Evolutionary conservation across 148 eudicot genomes (phyloP).

Genomic region (Pharnaceum exiguum): DNA sequence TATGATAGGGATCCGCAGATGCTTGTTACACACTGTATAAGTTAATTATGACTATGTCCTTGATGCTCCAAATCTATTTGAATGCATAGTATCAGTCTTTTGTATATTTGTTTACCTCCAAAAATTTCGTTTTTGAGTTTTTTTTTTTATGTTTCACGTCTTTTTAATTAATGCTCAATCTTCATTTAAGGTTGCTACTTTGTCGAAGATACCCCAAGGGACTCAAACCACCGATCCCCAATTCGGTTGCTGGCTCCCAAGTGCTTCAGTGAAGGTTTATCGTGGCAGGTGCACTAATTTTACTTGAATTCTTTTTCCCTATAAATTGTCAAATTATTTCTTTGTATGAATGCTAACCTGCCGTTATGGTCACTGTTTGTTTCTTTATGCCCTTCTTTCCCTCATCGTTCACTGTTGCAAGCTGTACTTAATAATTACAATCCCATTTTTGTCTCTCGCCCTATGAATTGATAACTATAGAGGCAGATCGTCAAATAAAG

Average conservation of each 20-base stretch:
- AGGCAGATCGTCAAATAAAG: no score
- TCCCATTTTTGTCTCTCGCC: no score
- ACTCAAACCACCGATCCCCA: slow-evolving; percentile 83
- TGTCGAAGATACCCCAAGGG: slow-evolving; percentile 92
- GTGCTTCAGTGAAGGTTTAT: slow-evolving; percentile 77
- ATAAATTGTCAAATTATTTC: no score
- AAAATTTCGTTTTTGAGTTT: background rate
- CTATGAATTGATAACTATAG: no score
- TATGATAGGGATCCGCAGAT: slow-evolving; percentile 83
- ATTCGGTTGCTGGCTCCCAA: slow-evolving; percentile 65
- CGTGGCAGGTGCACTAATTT: slow-evolving; percentile 66
- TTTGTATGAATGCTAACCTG: no score
- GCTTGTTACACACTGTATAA: slow-evolving; percentile 90
- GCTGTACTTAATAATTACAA: no score
- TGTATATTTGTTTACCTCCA: background rate
- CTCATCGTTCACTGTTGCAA: no score
- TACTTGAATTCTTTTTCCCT: no score
- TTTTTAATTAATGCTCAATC: slow-evolving; percentile 11
- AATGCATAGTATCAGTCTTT: slow-evolving; percentile 59
- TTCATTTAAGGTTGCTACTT: slow-evolving; percentile 53
- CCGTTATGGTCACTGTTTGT: no score
- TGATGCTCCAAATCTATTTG: slow-evolving; percentile 91
- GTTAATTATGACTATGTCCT: slow-evolving; percentile 97
- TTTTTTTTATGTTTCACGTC: background rate
- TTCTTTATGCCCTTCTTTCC: no score